Percentiles rank a stretch among this genome's conserved stretches.
Conservation (phyloP, 2,329 filamentous ascomycete species). For the Byssoonygena ceratinophila region DNA sequence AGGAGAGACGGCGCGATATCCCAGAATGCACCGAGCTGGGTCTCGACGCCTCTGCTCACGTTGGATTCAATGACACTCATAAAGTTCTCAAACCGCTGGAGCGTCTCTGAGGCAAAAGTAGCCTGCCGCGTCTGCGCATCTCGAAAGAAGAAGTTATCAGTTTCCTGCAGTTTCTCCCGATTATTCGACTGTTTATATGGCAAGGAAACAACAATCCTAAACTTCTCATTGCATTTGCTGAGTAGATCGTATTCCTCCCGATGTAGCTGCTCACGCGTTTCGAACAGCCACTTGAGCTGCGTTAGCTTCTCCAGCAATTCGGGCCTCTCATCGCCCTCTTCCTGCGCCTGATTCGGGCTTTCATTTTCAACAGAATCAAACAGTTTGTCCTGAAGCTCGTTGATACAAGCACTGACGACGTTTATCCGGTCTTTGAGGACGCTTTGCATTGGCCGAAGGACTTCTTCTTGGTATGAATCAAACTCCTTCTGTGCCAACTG, state of each 20-base stretch:
- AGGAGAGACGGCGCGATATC: constrained; percentile 82
- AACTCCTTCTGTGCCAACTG: constrained; percentile 70
- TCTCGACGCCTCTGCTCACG: constrained; percentile 76
- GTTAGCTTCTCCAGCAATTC: constrained; percentile 91
- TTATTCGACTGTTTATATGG: constrained; percentile 68
- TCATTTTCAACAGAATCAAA: constrained; percentile 58
- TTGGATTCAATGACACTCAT: constrained; percentile 70
- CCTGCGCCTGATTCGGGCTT: constrained; percentile 73
- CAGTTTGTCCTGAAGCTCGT: constrained; percentile 60
- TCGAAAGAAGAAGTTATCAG: constrained; percentile 68
- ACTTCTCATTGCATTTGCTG: constrained; percentile 73
- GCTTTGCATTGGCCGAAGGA: constrained; percentile 74
- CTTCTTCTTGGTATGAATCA: constrained; percentile 68
- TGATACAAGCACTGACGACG: constrained; percentile 65
- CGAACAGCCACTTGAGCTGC: constrained; percentile 92
- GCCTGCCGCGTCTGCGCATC: constrained; percentile 64
- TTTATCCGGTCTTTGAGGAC: constrained; percentile 65
- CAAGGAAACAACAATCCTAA: constrained; percentile 69
- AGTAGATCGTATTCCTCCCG: constrained; percentile 76
- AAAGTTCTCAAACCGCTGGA: constrained; percentile 66
- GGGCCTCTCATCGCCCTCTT: constrained; percentile 89
- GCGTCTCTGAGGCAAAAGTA: constrained; percentile 59
- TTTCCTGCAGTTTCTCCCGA: constrained; percentile 66
- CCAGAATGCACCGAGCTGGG: constrained; percentile 92
- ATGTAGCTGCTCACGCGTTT: constrained; percentile 79